These are phyloP conservation scores for Epichloe gansuensis DNA, from an alignment of 2,329 filamentous ascomycete genomes.

Conservation along the genomic window DNA sequence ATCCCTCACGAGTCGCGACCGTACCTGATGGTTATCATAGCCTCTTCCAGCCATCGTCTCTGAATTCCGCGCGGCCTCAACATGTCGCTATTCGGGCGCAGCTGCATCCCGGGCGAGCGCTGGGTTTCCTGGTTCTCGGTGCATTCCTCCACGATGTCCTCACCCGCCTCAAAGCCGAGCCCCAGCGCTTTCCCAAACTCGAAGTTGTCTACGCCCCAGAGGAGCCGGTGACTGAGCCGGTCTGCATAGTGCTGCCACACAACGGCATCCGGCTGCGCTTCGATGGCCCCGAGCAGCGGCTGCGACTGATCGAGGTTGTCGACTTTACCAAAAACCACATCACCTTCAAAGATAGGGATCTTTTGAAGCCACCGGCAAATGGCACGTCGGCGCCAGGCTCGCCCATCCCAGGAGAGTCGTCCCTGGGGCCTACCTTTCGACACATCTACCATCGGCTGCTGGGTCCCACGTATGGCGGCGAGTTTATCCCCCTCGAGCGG, in stretches of 20 bases:
- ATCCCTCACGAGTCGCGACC: background rate
- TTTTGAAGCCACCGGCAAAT: conserved; percentile 49
- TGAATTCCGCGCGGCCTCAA: conserved; percentile 1
- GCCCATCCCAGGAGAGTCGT: conserved; percentile 20
- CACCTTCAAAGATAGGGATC: conserved; percentile 67
- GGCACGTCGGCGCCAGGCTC: conserved; percentile 23
- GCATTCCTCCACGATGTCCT: conserved; percentile 85
- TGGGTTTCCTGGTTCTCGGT: conserved; percentile 67
- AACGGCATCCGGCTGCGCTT: conserved; percentile 89
- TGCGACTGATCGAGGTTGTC: conserved; percentile 80
- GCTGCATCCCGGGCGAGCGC: conserved; percentile 52
- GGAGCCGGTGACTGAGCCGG: conserved; percentile 60
- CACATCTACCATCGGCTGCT: conserved; percentile 91
- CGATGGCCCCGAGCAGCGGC: conserved; percentile 81
- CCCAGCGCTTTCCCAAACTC: conserved; percentile 69
- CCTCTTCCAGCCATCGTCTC: background rate
- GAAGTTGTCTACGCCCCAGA: conserved; percentile 71
- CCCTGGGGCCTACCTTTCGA: conserved; percentile 61
- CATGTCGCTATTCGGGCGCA: conserved; percentile 45
- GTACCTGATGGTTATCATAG: background rate
- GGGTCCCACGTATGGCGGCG: conserved; percentile 85
- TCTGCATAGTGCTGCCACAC: conserved; percentile 62
- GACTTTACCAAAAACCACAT: conserved; percentile 82
- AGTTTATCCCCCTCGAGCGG: conserved; percentile 61
- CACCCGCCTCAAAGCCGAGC: conserved; percentile 77